Evolutionary conservation across 2,329 filamentous ascomycete genomes (phyloP).

Genomic region (Xylariaceae sp.): DNA sequence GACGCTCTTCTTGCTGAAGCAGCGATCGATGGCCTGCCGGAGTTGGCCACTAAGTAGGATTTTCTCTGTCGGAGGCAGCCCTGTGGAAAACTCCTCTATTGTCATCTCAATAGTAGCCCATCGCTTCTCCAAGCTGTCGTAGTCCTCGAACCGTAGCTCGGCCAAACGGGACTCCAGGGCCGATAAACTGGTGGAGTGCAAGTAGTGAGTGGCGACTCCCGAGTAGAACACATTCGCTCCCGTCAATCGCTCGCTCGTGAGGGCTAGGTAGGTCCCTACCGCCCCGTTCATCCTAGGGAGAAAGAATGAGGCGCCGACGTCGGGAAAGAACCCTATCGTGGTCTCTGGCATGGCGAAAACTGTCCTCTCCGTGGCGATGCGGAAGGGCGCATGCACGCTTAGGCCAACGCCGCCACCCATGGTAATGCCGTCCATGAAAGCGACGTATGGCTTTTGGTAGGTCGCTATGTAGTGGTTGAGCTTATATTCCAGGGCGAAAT

Average conservation of each 20-base stretch:
- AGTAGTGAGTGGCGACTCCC: conserved; percentile 90
- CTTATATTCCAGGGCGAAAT: conserved; percentile 93
- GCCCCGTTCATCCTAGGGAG: conserved; percentile 81
- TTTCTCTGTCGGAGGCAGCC: conserved; percentile 69
- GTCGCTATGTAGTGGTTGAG: conserved; percentile 94
- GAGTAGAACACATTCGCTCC: conserved; percentile 86
- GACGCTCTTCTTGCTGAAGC: conserved; percentile 64
- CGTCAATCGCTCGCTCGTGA: conserved; percentile 78
- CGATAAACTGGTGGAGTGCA: conserved; percentile 82
- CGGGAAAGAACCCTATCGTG: conserved; percentile 96
- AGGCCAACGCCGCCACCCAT: conserved; percentile 97
- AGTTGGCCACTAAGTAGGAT: conserved; percentile 63
- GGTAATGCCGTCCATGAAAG: conserved; percentile 95
- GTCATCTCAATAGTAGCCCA: conserved; percentile 74
- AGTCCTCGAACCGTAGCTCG: conserved; percentile 83
- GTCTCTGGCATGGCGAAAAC: conserved; percentile 98
- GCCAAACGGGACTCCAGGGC: conserved; percentile 78
- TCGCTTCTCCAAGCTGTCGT: conserved; percentile 56
- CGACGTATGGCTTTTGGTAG: conserved; percentile 86
- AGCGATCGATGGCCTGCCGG: conserved; percentile 78
- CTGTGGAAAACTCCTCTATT: conserved; percentile 86
- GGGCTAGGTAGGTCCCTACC: conserved; percentile 84
- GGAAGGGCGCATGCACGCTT: conserved; percentile 89
- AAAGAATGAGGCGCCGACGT: conserved; percentile 96
- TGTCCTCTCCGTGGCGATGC: conserved; percentile 93